Base-by-base conservation (phyloP, 1,284 basidiomycete genomes). In the Cryptococcus sp. region DNA sequence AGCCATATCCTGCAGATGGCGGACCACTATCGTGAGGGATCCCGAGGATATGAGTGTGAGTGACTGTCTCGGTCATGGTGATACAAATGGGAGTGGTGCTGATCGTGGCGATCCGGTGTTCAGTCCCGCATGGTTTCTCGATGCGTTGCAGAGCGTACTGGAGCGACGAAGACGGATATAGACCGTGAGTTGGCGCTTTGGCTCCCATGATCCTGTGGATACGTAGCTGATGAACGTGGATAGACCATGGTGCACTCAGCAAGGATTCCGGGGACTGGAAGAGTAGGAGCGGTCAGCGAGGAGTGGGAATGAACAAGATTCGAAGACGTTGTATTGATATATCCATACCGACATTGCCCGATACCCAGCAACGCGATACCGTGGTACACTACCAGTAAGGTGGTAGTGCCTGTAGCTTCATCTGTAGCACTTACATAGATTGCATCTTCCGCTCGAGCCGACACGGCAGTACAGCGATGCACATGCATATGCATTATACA, bases 1-100 rank as follows among this genome's bases (percentile, higher is more conserved):
- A 55, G 61, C 5, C 67, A 73, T 40, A 60, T 77, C 47, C 42
- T 77, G 19, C 44, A 61, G n/a, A 70, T 78, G 53, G 72, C 67
- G 3, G 72, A 76, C 22, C 62, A 64, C 57, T 69, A 78, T 60
- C 59, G 67, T 8, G 41, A 62, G 10, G 77, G 75, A 3, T 56
- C 57, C 4, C 59, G 77, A 39, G 77, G 77, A 0, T 78, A 78
- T 45, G 72, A 75, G 35, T 65, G 71, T 76, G 53, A 65, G 75
- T 71, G 3, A 10, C 15, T 23, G 7, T 71, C 5, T 7, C n/a
- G 22, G 7, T 22, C 38, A 35, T 22, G 47, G 35, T n/a, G 13
- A 7, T 39, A 20, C 17, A 27, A 51, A 5, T 13, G 41, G 7
- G 11, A 31, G 11, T 11, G 17, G 17, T 8, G 20, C 22, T n/a